Evolutionary conservation across 768 basidiomycete species (phyloP).

Genomic region (Lactifluus hygrophoroides): DNA sequence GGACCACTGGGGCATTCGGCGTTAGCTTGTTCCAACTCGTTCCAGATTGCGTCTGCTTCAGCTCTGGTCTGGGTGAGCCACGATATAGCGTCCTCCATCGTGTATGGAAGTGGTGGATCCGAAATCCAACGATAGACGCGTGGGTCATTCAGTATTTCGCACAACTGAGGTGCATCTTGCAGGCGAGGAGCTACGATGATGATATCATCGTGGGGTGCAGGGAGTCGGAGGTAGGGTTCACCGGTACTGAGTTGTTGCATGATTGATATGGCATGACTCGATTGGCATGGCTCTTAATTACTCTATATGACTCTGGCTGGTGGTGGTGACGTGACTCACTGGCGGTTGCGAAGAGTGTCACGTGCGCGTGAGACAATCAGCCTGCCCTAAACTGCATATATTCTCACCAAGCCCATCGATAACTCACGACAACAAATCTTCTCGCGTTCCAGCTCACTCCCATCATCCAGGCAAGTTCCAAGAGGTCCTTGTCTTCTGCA

Average conservation of each 20-base stretch:
- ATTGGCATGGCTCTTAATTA: no score
- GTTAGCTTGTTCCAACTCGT: conserved; percentile 24
- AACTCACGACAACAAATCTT: conserved; percentile 23
- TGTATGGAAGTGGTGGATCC: conserved; percentile 49
- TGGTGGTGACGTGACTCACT: no score
- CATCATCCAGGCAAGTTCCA: conserved; percentile 10
- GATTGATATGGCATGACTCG: no score
- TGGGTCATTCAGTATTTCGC: conserved; percentile 41
- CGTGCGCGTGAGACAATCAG: not conserved
- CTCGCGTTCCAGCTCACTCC: conserved; percentile 3
- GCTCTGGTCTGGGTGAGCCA: conserved; percentile 29
- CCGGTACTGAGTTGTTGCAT: no score
- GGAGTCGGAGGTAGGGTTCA: conserved; percentile 50
- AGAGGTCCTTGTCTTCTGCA: not conserved
- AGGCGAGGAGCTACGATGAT: conserved; percentile 51
- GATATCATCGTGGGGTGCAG: conserved; percentile 41
- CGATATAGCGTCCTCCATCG: conserved; percentile 30
- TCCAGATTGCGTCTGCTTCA: conserved; percentile 22
- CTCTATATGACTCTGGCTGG: no score
- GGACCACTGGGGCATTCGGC: conserved; percentile 26
- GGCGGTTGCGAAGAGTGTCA: conserved; percentile 10
- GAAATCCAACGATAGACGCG: conserved; percentile 37
- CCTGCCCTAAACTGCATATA: conserved; percentile 11
- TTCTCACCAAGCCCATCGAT: conserved; percentile 32
- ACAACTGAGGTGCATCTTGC: conserved; percentile 33